Base-by-base conservation (phyloP, 139 green algal species). In the Auxenochlorella pyrenoidosa region DNA sequence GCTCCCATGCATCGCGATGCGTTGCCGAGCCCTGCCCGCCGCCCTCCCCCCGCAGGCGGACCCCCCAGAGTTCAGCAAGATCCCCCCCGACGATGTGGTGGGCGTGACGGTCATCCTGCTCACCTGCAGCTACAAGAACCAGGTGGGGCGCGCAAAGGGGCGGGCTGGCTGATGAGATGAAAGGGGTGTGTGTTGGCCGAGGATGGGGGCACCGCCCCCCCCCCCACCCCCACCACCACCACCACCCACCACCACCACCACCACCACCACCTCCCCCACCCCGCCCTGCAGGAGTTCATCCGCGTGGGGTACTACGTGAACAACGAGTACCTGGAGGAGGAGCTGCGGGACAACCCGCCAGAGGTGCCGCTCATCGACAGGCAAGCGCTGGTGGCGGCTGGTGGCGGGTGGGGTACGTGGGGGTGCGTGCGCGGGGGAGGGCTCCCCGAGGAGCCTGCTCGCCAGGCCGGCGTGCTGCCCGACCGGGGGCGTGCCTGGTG, bases 231-330 rank as follows among this genome's bases (percentile, higher is more conserved):
- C n/a, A n/a, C n/a, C n/a, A n/a, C n/a, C n/a, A n/a, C n/a, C 70
- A 28, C 34, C 24, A 22, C 28, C 34, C 70, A 30, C 15, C 43
- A 8, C 34, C 70, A 59, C n/a, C n/a, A n/a, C n/a, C n/a, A n/a
- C n/a, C n/a, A n/a, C n/a, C n/a, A n/a, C n/a, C n/a, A n/a, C n/a
- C n/a, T n/a, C n/a, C n/a, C n/a, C n/a, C n/a, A n/a, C n/a, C n/a
- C n/a, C 59, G 36, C 15, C 63, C 6, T 43, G 77, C 88, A 95
- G 87, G 96, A 98, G 89, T 98, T 98, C 84, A 89, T 98, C 18
- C 92, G 96, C 0, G 93, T 98, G 22, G 96, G 97, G 2, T 99
- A 99, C 88, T 99, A 99, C 86, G 95, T 99, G 22, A 98, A 98
- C 90, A 97, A 96, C 77, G 97, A 99, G 79, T 99, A 99, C 88